These are phyloP conservation scores for Irpex sp. DNA, from an alignment of 1,284 basidiomycete genomes.

Conservation along the genomic window DNA sequence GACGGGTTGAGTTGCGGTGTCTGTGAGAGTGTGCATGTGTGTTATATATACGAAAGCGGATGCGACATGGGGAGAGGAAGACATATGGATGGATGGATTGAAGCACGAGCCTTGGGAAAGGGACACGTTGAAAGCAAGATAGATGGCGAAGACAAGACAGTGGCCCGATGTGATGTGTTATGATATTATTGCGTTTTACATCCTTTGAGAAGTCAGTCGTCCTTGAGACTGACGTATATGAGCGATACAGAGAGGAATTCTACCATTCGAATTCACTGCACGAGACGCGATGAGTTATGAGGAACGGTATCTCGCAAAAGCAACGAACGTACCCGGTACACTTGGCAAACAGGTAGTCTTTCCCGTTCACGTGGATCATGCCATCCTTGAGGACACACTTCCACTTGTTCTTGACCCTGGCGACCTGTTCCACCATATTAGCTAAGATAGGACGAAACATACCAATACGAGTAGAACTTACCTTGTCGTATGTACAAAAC, in stretches of 20 bases:
- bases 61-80: not conserved
- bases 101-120: no score
- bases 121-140: not conserved
- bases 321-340: constrained; percentile 72
- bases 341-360: constrained; percentile 96
- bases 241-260: not conserved
- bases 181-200: not conserved
- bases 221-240: not conserved
- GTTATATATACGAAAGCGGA: not conserved
- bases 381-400: constrained; percentile 99
- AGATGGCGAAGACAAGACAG: not conserved
- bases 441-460: constrained; percentile 5
- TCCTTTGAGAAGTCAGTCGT: not conserved
- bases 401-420: constrained; percentile 99
- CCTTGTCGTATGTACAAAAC: constrained; percentile 99
- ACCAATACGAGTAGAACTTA: constrained; percentile 28
- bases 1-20: not conserved
- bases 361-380: constrained; percentile 95
- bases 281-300: not conserved
- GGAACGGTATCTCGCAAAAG: not conserved
- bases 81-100: not conserved
- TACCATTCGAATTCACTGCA: constrained; percentile 39
- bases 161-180: not conserved
- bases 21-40: not conserved
- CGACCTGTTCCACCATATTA: constrained; percentile 58